Evolutionary conservation across 331 rosid species (phyloP).

Genomic region (Rhamnella rubrinervis): DNA sequence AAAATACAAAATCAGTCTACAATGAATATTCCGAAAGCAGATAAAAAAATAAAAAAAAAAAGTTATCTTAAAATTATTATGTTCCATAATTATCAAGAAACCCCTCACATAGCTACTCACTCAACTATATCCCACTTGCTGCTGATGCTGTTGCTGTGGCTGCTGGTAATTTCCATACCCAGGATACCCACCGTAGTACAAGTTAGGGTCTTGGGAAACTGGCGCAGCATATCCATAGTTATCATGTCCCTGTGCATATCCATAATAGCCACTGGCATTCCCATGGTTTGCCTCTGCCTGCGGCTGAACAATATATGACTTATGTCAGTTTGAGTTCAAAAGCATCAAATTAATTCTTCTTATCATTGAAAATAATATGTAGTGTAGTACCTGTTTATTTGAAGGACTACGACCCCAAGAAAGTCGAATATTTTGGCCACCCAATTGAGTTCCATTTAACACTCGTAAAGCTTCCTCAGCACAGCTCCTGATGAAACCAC

Average conservation of each 20-base stretch:
- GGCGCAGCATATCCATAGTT: constrained; percentile 79
- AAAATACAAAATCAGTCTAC: constrained; percentile 1
- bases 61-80: no score
- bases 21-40: neutral
- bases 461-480: constrained; percentile 83
- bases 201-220: constrained; percentile 75
- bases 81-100: no score
- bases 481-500: constrained; percentile 52
- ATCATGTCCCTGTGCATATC: constrained; percentile 75
- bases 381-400: constrained; percentile 71
- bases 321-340: neutral
- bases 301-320: constrained; percentile 31
- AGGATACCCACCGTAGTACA: constrained; percentile 74
- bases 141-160: constrained; percentile 59
- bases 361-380: neutral
- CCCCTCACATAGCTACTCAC: neutral
- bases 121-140: constrained; percentile 70
- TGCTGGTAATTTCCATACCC: constrained; percentile 84
- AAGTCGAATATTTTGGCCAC: constrained; percentile 92
- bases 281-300: constrained; percentile 77
- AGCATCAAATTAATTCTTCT: neutral
- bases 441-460: constrained; percentile 66
- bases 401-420: constrained; percentile 99
- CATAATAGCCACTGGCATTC: constrained; percentile 67
- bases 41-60: no score